Evolutionary conservation across 352 stramenopile species (phyloP), one percentile per base, ranked within the genome.

Genomic region (Pilasporangium apinafurcum): DNA sequence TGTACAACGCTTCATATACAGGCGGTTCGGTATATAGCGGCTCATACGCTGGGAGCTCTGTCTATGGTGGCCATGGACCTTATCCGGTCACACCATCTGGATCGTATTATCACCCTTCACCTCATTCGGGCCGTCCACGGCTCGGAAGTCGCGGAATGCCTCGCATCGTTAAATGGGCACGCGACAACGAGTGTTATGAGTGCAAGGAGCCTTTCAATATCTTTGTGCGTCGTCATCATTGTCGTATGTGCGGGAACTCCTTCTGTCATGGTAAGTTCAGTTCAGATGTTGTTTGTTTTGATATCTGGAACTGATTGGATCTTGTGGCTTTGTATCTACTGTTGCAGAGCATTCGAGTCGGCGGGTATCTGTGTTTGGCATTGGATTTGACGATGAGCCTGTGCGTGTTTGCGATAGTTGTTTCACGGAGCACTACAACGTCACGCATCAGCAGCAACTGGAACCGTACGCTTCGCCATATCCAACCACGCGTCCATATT

Each of bases 401-500:
- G 75, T 90, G 47, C 80, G 83, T 21, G 83, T 94, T 49, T 94
- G 83, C 33, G 80, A 94, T 41, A 68, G 74, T n/a, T 94, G 83
- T 47, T 94, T 92, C 26, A 64, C 65, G 20, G 76, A 89, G 37
- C 84, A 88, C 41, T 83, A 84, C 43, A 59, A 65, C 37, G 56
- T 53, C 31, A 43, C 64, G 12, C 54, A 72, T 29, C 49, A 62
- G 20, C n/a, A n/a, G n/a, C n/a, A n/a, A n/a, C n/a, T n/a, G n/a
- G n/a, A n/a, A n/a, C n/a, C n/a, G n/a, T n/a, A n/a, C n/a, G n/a
- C n/a, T n/a, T n/a, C n/a, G n/a, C 48, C 48, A 14, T 60, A 57
- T 21, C 41, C 62, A 4, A 35, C 13, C 3, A 5, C 21, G 6
- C 20, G 38, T 22, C 18, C 26, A 34, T 55, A 49, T 17, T 21